Base-by-base conservation (phyloP, 1,284 basidiomycete genomes). In the Apiotrichum laibachii region DNA sequence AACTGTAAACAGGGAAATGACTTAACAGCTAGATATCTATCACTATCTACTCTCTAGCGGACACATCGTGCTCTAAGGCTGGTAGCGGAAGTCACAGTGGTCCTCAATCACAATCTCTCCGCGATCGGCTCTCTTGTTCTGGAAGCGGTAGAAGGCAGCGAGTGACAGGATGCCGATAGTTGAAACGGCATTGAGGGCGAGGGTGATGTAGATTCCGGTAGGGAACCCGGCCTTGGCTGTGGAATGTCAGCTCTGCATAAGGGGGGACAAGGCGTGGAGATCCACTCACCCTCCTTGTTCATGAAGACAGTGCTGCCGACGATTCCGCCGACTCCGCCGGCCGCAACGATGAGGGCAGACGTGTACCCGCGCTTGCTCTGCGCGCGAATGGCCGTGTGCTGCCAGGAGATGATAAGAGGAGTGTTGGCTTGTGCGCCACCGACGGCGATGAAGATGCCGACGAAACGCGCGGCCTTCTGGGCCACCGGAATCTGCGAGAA, bases 311-410 rank as follows among this genome's bases (percentile, higher is more conserved):
- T 16, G 8, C 15, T 18, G 33, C 59, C 43, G 49, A 64, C 15
- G 50, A 64, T 64, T n/a, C 62, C 62, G 34, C 63, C 60, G 37
- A 62, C 39, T 18, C 63, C 63, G 26, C 63, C 63, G 16, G 37
- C 51, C 4, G 57, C 63, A 34, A 65, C 58, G 49, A 60, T 50
- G 34, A 62, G 35, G 5, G 59, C 58, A 16, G 55, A 52, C 21
- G 55, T 40, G 26, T 76, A 73, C n/a, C 70, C 65, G 39, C 68
- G 64, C 64, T 81, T 80, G 37, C 71, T 71, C 62, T 80, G 76
- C 18, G 72, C 68, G 15, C 75, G 74, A 39, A 81, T 75, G 70
- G 79, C 79, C 66, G 76, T 76, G 60, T 76, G 72, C 47, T 71
- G 68, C 67, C 74, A 77, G 6, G 72, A 65, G 31, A 75, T 56